Conservation (phyloP, 495 filamentous ascomycete genomes). For the Penicillium manginii region DNA sequence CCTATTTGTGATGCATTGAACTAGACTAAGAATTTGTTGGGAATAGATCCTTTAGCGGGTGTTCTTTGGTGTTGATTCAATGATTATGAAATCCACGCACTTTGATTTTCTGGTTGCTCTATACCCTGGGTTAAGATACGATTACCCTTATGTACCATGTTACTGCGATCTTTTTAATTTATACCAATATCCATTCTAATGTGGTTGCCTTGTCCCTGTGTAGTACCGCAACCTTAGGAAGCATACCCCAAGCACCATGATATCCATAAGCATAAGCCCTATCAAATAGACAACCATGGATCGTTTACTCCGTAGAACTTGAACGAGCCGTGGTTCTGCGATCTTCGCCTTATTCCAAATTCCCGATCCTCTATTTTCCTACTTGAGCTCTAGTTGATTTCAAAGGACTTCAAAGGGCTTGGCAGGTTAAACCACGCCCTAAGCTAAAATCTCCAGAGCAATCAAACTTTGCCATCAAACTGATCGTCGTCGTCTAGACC, state of each 20-base stretch:
- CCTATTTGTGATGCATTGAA: background rate
- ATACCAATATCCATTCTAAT: background rate
- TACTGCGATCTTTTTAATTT: background rate
- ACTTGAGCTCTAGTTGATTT: background rate
- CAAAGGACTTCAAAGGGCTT: no score
- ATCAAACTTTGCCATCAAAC: background rate
- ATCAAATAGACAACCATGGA: background rate
- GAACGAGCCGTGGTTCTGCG: background rate
- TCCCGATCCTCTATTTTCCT: background rate
- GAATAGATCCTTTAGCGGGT: background rate
- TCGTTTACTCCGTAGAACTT: background rate
- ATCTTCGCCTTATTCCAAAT: background rate
- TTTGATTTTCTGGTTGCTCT: background rate
- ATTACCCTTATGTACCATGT: background rate
- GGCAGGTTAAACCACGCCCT: no score
- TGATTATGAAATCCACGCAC: background rate
- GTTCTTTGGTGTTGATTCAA: background rate
- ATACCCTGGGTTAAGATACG: background rate
- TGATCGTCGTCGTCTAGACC: constrained; percentile 1
- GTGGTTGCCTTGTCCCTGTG: no score
- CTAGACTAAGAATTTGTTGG: background rate
- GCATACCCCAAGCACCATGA: no score
- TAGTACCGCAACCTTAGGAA: no score
- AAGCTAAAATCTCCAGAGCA: background rate
- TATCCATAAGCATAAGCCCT: background rate